These are phyloP conservation scores for Daldinia decipiens DNA, from an alignment of 495 filamentous ascomycete species.

Conservation along the genomic window DNA sequence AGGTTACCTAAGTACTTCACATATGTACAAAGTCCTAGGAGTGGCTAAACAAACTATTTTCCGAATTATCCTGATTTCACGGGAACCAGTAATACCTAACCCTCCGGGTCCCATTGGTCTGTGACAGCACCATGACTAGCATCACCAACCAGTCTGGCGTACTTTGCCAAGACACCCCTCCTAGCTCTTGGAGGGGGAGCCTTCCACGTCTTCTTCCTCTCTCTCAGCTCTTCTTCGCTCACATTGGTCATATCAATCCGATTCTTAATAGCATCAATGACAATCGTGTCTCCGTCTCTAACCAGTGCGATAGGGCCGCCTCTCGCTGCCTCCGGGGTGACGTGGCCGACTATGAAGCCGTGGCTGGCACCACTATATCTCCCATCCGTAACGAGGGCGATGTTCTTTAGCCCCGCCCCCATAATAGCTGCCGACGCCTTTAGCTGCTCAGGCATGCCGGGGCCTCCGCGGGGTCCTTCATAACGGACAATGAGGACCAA, in stretches of 20 bases:
- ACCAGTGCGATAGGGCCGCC: slow-evolving; percentile 87
- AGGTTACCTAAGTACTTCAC: not conserved
- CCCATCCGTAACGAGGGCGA: slow-evolving; percentile 94
- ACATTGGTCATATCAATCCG: slow-evolving; percentile 72
- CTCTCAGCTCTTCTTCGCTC: slow-evolving; percentile 74
- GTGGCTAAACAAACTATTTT: not conserved
- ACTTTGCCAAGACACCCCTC: slow-evolving; percentile 90
- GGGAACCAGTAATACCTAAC: not conserved
- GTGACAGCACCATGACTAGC: slow-evolving; percentile 66
- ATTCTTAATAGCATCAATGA: slow-evolving; percentile 86
- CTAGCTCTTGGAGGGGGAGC: slow-evolving; percentile 78
- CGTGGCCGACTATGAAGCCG: slow-evolving; percentile 92
- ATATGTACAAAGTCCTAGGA: not conserved
- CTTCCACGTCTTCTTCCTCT: slow-evolving; percentile 75
- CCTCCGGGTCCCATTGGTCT: slow-evolving; percentile 50
- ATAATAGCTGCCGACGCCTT: slow-evolving; percentile 90
- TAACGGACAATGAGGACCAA: slow-evolving; percentile 94
- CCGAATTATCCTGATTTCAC: not conserved
- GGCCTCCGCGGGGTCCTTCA: slow-evolving; percentile 94
- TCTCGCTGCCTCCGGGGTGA: slow-evolving; percentile 87
- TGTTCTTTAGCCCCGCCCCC: slow-evolving; percentile 88
- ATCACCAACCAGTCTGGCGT: slow-evolving; percentile 70
- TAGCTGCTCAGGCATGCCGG: slow-evolving; percentile 98
- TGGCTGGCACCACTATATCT: slow-evolving; percentile 90
- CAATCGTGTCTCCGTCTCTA: slow-evolving; percentile 81